A percentile compares a stretch with the other conserved stretches of the same genome.
These are phyloP conservation scores for Vaccinium darrowii DNA, from an alignment of 148 eudicot species.

Conservation along the genomic window DNA sequence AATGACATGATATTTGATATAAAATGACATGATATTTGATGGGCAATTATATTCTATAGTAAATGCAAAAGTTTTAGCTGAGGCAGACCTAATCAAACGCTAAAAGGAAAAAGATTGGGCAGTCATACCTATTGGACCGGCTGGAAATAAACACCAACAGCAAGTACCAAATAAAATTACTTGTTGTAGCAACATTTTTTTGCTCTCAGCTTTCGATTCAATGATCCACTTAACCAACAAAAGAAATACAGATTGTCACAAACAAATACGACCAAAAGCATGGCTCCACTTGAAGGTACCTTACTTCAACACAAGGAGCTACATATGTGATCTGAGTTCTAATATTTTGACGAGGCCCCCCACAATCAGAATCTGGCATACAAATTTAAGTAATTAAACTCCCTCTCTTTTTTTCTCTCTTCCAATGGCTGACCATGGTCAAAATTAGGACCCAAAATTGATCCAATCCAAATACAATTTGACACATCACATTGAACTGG, in stretches of 20 bases:
- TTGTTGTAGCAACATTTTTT: neutral
- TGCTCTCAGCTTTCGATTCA: neutral
- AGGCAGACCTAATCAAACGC: too few relatives aligned
- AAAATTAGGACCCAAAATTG: too few relatives aligned
- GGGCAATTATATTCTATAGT: too few relatives aligned
- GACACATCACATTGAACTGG: too few relatives aligned
- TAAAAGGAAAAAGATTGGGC: too few relatives aligned
- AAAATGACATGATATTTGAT: too few relatives aligned
- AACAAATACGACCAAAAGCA: neutral
- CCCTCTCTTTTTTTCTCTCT: too few relatives aligned
- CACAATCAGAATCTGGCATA: slow-evolving; percentile 36
- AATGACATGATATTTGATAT: too few relatives aligned
- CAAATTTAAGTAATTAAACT: slow-evolving; percentile 3
- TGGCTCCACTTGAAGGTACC: slow-evolving; percentile 40
- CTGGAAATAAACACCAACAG: slow-evolving; percentile 22
- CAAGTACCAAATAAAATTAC: neutral
- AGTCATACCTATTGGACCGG: too few relatives aligned
- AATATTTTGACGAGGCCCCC: slow-evolving; percentile 69
- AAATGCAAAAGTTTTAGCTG: too few relatives aligned
- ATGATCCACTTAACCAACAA: neutral
- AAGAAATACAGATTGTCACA: neutral
- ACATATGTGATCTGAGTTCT: slow-evolving; percentile 71
- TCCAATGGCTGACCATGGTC: too few relatives aligned
- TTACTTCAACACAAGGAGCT: slow-evolving; percentile 51
- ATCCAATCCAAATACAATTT: too few relatives aligned